A percentile compares a stretch with the other conserved stretches of the same genome.
phyloP scores from a whole-genome alignment of 1,284 basidiomycete species.

The Cutaneotrichosporon cutaneum region DNA sequence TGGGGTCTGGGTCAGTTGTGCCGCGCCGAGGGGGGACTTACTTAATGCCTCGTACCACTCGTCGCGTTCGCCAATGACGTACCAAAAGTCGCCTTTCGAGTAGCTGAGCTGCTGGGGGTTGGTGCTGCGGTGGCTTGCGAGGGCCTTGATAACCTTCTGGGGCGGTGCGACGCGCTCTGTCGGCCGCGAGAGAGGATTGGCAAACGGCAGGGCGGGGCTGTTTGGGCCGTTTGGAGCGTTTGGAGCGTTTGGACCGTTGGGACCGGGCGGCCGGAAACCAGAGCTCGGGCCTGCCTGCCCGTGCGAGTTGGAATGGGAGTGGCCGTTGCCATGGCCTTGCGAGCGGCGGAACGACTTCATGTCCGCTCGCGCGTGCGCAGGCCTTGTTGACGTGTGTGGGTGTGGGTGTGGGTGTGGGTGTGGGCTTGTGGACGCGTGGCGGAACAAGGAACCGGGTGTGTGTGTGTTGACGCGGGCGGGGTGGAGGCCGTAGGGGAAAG shows the following conservation, averaged over 20 bases:
- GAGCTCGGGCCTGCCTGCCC: slow-evolving; percentile 8
- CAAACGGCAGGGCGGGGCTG: slow-evolving; percentile 36
- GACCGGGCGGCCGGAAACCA: slow-evolving; percentile 1
- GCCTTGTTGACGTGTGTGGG: neutral
- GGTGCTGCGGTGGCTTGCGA: slow-evolving; percentile 66
- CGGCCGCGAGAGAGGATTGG: slow-evolving; percentile 65
- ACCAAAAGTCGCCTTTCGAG: slow-evolving; percentile 94
- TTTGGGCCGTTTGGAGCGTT: too few species aligned
- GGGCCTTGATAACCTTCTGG: slow-evolving; percentile 91
- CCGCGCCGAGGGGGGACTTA: slow-evolving; percentile 40
- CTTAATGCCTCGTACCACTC: slow-evolving; percentile 80
- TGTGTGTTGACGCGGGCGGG: neutral
- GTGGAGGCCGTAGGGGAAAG: neutral
- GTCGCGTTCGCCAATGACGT: slow-evolving; percentile 74
- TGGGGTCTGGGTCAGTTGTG: slow-evolving; percentile 62
- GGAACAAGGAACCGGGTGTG: neutral
- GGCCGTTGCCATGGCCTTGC: slow-evolving; percentile 23
- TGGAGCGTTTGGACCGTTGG: too few species aligned
- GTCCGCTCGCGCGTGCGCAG: neutral
- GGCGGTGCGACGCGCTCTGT: slow-evolving; percentile 73
- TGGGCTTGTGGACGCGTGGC: neutral
- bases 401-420: neutral
- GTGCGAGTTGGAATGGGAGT: slow-evolving; percentile 17
- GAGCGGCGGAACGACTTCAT: slow-evolving; percentile 89
- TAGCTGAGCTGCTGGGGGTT: slow-evolving; percentile 88